Base-by-base conservation (phyloP, 331 rosid species). In the Spiraea crenata region DNA sequence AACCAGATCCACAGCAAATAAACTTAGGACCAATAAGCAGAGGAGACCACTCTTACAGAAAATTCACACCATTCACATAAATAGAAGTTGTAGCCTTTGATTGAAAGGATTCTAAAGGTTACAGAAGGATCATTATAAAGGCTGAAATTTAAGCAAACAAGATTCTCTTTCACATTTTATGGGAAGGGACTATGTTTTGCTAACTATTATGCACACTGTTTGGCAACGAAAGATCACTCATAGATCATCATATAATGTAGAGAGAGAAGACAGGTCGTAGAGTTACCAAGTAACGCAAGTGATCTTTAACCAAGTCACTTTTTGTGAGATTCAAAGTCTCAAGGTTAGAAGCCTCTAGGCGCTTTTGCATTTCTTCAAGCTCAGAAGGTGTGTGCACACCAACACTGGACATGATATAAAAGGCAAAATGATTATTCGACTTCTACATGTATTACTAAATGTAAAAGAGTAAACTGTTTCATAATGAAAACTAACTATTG, bases 281-380 rank as follows among this genome's bases (percentile, higher is more conserved):
- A 66, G 41, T 74, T 84, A 95, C 99, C 98, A 91, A 79, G 87
- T 95, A 83, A 59, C 93, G 96, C 70, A 95, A 65, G 84, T 95
- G 99, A 84, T 89, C 98, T 81, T 95, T 95, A 57, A 88, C 96
- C 85, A 89, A 83, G 79, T 95, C 99, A 76, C 83, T 86, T 25
- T 86, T 85, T 4, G 98, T 86, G 63, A 95, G 98, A 79, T 91
- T 82, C 76, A 20, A 56, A 69, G 93, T 88, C 82, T 66, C 57
- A 65, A 89, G 93, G 63, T 77, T 80, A 81, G 88, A 85, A 73
- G 90, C 76, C 67, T 81, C 82, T 90, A 91, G 77, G 72, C 88
- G 80, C 75, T 66, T 67, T 75, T 68, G 87, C 90, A 95, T 79
- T 73, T 81, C 78, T 66, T 75, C 74, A 41, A 95, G 88, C 74